Percentiles rank a stretch among this genome's conserved stretches.
phyloP scores from a whole-genome alignment of 2,329 filamentous ascomycete species.

The Colletotrichum limetticola region DNA sequence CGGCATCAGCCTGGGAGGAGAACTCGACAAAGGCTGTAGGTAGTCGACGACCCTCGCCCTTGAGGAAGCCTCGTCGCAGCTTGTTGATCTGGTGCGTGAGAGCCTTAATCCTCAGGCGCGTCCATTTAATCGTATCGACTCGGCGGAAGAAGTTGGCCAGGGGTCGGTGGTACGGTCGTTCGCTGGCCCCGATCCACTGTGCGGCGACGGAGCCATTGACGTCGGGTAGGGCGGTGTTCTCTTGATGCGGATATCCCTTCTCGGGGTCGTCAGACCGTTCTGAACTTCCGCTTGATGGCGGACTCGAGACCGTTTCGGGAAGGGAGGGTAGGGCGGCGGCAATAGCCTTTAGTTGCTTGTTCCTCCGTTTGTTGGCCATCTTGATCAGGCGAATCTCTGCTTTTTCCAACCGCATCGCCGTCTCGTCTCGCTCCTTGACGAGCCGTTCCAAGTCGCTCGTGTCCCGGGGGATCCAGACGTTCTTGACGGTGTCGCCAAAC shows the following conservation, averaged over 20 bases:
- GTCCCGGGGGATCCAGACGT: conserved; percentile 85
- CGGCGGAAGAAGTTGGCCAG: conserved; percentile 82
- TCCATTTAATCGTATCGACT: conserved; percentile 95
- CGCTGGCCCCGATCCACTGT: conserved; percentile 77
- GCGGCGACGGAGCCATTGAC: conserved; percentile 68
- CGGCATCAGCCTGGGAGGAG: conserved; percentile 81
- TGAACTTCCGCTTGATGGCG: not conserved
- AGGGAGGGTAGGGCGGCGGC: not conserved
- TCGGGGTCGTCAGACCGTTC: conserved; percentile 36
- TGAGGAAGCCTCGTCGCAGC: conserved; percentile 73
- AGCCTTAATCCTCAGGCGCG: conserved; percentile 63
- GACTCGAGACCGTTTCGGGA: conserved; percentile 36
- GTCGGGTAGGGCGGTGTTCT: conserved; percentile 46
- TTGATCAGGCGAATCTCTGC: conserved; percentile 87
- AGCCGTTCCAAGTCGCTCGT: conserved; percentile 79
- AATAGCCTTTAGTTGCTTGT: conserved; percentile 35
- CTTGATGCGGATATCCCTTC: conserved; percentile 41
- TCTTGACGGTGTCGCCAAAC: conserved; percentile 82
- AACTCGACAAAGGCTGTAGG: conserved; percentile 95
- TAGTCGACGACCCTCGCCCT: conserved; percentile 67
- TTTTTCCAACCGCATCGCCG: conserved; percentile 81
- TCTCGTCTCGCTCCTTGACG: conserved; percentile 79
- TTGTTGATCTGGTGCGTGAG: conserved; percentile 62
- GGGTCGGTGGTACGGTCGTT: conserved; percentile 78
- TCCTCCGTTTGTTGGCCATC: conserved; percentile 64